Base-by-base conservation (phyloP, 371 early-diverging fungal species). In the Rhizomucor miehei region DNA sequence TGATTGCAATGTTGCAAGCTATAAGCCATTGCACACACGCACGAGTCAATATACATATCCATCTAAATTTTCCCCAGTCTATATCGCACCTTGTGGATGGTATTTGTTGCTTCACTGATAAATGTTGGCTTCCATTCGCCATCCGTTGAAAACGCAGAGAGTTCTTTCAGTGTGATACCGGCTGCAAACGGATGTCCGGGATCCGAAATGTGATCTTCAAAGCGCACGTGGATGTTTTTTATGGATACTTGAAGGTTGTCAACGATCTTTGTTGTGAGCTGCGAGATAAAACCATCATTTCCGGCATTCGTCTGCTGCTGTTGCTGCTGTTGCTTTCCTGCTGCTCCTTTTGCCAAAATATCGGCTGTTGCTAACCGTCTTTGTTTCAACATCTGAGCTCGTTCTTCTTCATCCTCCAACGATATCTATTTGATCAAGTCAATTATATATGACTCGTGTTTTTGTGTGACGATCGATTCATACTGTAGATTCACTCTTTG, bases 171-270 rank as follows among this genome's bases (percentile, higher is more conserved):
- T 0, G 92, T 91, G 37, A 91, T 66, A 13, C 94, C 94, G 14
- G 86, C 80, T 0, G 89, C 80, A 63, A 91, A 89, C 40, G 86
- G 85, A 44, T 76, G 77, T 37, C 81, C 75, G 2, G 84, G 82
- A 65, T 80, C 77, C 34, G 85, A 86, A 44, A 80, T 53, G 10
- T 71, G 65, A 65, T 94, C 95, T 60, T 91, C 92, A 58, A 89
- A 94, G 10, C 92, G 73, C 56, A 94, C 76, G 63, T 93, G 94
- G 34, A 94, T 91, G 66, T 90, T 89, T 47, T 84, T 84, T 67
- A 94, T 89, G n/a, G 85, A 80, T 6, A 94, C 75, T 62, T 94
- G 93, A 40, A 94, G 60, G 63, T 94, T 94, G 62, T 94, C 91
- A 24, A 94, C 76, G 25, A 94, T 82, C 62, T 91, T 90, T 3